phyloP scores from a whole-genome alignment of 805 yeast species.

The Ogataea henricii region DNA sequence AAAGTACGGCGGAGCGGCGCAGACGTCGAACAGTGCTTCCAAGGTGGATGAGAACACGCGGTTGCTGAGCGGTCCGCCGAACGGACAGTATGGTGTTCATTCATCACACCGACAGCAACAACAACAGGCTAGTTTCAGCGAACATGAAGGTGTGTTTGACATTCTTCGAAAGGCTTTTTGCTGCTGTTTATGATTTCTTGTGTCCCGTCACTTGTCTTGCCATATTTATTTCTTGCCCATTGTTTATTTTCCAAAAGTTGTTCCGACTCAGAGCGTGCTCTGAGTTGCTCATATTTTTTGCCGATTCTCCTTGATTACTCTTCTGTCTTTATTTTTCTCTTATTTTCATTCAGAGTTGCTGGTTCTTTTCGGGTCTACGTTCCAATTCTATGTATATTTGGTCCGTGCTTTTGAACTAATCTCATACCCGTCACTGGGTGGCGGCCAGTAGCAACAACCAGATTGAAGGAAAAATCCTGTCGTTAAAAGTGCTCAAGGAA shows the following conservation, averaged over 20 bases:
- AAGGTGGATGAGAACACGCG: slow-evolving; percentile 23
- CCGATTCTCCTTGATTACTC: not conserved
- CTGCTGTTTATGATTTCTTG: slow-evolving; percentile 22
- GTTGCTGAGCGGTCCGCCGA: slow-evolving; percentile 14
- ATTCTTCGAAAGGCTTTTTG: slow-evolving; percentile 24
- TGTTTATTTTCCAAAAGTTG: slow-evolving; percentile 5
- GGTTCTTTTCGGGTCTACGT: not conserved
- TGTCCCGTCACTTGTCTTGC: not conserved
- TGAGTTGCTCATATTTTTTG: not conserved
- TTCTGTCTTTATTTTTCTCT: not conserved
- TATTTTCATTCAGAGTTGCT: not conserved
- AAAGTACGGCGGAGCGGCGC: slow-evolving; percentile 6
- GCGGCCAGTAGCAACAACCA: no score
- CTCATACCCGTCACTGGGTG: not conserved
- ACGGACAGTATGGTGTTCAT: slow-evolving; percentile 15
- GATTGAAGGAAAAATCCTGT: no score
- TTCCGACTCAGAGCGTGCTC: not conserved
- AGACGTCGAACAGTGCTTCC: slow-evolving; percentile 11
- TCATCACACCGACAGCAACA: slow-evolving; percentile 9
- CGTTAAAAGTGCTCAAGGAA: no score
- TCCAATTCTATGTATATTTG: not conserved
- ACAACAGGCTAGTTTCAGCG: slow-evolving; percentile 9
- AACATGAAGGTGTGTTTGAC: slow-evolving; percentile 18
- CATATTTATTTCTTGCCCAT: slow-evolving; percentile 6
- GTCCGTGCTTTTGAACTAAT: not conserved